Conservation (phyloP, 805 yeast genomes). For the Metschnikowia lochheadii region DNA sequence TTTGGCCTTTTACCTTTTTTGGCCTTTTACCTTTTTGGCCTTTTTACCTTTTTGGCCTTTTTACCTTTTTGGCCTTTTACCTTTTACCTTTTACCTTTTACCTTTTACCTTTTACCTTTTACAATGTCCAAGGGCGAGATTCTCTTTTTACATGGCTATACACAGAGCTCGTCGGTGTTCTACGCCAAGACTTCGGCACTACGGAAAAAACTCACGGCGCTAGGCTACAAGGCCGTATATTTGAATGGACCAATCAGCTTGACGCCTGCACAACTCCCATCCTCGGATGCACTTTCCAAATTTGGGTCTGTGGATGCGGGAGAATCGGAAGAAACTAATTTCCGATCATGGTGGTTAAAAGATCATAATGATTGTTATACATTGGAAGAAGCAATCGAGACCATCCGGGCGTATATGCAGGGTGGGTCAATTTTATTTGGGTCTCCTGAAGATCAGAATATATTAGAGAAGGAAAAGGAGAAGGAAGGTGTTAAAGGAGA, state of each 20-base stretch:
- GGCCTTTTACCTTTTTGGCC: not conserved
- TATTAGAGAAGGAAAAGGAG: conserved; percentile 4
- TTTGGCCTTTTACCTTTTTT: too few relatives aligned
- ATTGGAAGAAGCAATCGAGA: conserved; percentile 48
- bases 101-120: not conserved
- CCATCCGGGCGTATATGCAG: conserved; percentile 47
- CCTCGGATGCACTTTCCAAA: conserved; percentile 53
- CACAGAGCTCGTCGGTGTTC: conserved; percentile 79
- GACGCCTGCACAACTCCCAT: conserved; percentile 69
- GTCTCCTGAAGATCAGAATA: conserved; percentile 20
- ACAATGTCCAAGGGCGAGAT: conserved; percentile 43
- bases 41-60: too few relatives aligned
- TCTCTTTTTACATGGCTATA: conserved; percentile 87
- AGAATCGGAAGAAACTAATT: conserved; percentile 30
- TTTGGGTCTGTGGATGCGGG: conserved; percentile 41
- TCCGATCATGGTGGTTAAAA: conserved; percentile 77
- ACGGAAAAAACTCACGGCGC: conserved; percentile 65
- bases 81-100: too few relatives aligned
- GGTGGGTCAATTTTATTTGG: conserved; percentile 48
- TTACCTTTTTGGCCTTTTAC: too few relatives aligned
- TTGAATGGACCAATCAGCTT: conserved; percentile 74
- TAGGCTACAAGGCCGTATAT: conserved; percentile 68
- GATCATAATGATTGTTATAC: conserved; percentile 42
- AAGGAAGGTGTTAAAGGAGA: too few relatives aligned
- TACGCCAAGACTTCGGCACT: conserved; percentile 87